Evolutionary conservation across 1,284 basidiomycete species (phyloP).

Genomic region (Ceratobasidium sp.): DNA sequence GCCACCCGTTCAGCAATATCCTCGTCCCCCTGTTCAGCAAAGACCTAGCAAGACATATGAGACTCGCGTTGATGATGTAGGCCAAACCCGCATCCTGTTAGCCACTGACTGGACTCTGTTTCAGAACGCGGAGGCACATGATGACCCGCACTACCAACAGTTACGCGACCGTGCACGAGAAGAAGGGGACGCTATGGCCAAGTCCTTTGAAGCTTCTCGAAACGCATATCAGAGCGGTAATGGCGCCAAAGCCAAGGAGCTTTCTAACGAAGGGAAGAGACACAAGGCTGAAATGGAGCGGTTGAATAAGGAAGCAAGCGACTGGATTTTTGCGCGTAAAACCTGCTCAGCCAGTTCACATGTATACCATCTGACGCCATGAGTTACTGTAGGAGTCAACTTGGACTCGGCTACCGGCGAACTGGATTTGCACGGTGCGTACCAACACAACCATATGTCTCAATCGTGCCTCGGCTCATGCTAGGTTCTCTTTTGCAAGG

Average conservation of each 20-base stretch:
- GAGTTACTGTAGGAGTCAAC: slow-evolving; percentile 75
- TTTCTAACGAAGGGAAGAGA: slow-evolving; percentile 82
- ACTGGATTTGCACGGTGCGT: slow-evolving; percentile 67
- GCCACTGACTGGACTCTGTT: too few species aligned
- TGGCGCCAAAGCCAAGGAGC: slow-evolving; percentile 79
- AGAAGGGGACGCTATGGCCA: slow-evolving; percentile 62
- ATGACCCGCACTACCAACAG: slow-evolving; percentile 69
- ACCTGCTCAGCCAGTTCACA: slow-evolving; percentile 37
- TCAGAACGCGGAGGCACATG: slow-evolving; percentile 69
- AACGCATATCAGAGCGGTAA: slow-evolving; percentile 74
- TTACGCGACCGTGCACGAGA: slow-evolving; percentile 62
- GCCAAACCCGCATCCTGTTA: background rate
- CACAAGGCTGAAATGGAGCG: slow-evolving; percentile 82
- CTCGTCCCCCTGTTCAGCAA: background rate
- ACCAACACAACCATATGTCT: slow-evolving; percentile 42
- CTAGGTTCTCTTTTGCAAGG: slow-evolving; percentile 59
- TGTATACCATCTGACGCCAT: background rate
- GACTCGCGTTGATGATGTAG: slow-evolving; percentile 49
- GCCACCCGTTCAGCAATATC: slow-evolving; percentile 1
- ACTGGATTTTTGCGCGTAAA: slow-evolving; percentile 86
- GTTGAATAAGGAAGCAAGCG: slow-evolving; percentile 83
- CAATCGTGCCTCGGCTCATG: background rate
- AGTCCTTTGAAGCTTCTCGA: slow-evolving; percentile 68
- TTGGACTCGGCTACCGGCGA: slow-evolving; percentile 73
- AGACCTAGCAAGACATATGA: slow-evolving; percentile 46